phyloP scores from a whole-genome alignment of 805 yeast genomes.

The Hanseniaspora guilliermondii region DNA sequence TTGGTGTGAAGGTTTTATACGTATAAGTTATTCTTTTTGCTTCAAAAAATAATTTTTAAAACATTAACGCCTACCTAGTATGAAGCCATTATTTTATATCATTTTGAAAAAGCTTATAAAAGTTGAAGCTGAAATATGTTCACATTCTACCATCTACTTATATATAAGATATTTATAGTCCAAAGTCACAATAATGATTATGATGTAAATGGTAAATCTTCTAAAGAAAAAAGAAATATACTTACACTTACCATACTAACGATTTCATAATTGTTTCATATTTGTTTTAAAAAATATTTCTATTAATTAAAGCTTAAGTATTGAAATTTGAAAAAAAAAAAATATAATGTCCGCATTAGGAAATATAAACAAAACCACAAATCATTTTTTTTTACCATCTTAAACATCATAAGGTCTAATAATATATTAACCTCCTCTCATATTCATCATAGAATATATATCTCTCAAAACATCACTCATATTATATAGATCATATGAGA shows the following conservation, averaged over 20 bases:
- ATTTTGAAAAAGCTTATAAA: too few species aligned
- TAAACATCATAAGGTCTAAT: neutral
- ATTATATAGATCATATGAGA: neutral
- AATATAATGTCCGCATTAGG: neutral
- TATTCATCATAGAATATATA: neutral
- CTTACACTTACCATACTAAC: neutral
- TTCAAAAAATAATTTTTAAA: too few species aligned
- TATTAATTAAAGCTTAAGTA: neutral
- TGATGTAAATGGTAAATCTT: too few species aligned
- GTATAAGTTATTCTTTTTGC: too few species aligned
- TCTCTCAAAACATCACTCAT: neutral
- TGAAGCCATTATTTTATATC: too few species aligned
- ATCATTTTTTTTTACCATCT: neutral
- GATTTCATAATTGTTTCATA: constrained; percentile 2
- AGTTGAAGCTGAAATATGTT: too few species aligned
- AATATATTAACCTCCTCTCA: neutral
- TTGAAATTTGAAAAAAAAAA: neutral
- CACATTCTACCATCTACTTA: too few species aligned
- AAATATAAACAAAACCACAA: neutral
- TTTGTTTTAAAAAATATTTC: neutral
- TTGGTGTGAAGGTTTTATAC: too few species aligned
- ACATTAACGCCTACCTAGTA: too few species aligned
- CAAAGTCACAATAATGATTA: too few species aligned
- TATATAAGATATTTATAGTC: too few species aligned
- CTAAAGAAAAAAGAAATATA: too few species aligned